A percentile compares a stretch with the other conserved stretches of the same genome.
phyloP scores from a whole-genome alignment of 768 basidiomycete genomes.

The Phlegmacium glaucopus region DNA sequence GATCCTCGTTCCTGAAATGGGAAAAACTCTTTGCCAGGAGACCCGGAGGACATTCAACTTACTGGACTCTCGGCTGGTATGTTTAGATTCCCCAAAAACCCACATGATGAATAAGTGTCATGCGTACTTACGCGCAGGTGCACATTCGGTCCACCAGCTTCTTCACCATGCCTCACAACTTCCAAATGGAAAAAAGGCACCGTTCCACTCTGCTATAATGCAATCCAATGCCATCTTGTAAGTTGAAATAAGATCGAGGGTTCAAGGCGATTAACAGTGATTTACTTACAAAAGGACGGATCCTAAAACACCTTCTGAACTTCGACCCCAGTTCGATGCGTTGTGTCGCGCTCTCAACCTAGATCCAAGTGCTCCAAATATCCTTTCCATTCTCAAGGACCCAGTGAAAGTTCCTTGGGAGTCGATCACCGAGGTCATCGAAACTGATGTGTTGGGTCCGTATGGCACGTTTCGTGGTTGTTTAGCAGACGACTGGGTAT shows the following conservation, averaged over 20 bases:
- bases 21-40: slow-evolving; percentile 34
- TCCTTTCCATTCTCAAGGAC: slow-evolving; percentile 50
- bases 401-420: slow-evolving; percentile 43
- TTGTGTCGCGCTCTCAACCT: slow-evolving; percentile 55
- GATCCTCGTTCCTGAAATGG: neutral
- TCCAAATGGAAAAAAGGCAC: slow-evolving; percentile 51
- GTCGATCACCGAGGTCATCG: slow-evolving; percentile 54
- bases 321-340: slow-evolving; percentile 60
- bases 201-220: slow-evolving; percentile 62
- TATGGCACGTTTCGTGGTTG: slow-evolving; percentile 70
- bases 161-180: slow-evolving; percentile 67
- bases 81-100: too few species aligned
- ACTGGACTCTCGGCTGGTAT: slow-evolving; percentile 76
- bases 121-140: too few species aligned
- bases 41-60: slow-evolving; percentile 58
- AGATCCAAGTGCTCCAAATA: slow-evolving; percentile 47
- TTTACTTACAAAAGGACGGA: slow-evolving; percentile 36
- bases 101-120: too few species aligned
- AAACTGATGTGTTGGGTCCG: slow-evolving; percentile 50
- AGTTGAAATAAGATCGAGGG: too few species aligned
- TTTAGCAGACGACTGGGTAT: slow-evolving; percentile 57
- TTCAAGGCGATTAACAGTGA: too few species aligned
- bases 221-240: slow-evolving; percentile 78
- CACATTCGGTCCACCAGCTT: slow-evolving; percentile 72
- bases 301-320: slow-evolving; percentile 58